These are phyloP conservation scores for sweet orange (Citrus sinensis) DNA, from an alignment of 345 rosid species.

Conservation along the genomic window DVS_A1.0 CM039166.1:23220001-23220500, in stretches of 20 bases:
- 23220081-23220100: background rate
- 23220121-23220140: background rate
- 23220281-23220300: background rate
- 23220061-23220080: background rate
- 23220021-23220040: background rate
- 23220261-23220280: background rate
- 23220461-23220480: constrained; percentile 91
- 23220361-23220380: background rate
- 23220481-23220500: constrained; percentile 79
- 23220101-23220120: background rate
- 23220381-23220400: background rate
- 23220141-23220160: background rate
- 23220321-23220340: background rate
- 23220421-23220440: constrained; percentile 33
- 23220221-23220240: background rate
- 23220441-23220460: constrained; percentile 94
- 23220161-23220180: background rate
- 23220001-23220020: background rate
- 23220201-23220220: background rate
- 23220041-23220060: background rate
- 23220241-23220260: background rate
- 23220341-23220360: background rate
- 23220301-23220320: background rate
- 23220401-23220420: background rate
- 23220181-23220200: background rate